A percentile compares a stretch with the other conserved stretches of the same genome.
phyloP scores from a whole-genome alignment of 2,329 filamentous ascomycete genomes.

The Microcera coccophila region DNA sequence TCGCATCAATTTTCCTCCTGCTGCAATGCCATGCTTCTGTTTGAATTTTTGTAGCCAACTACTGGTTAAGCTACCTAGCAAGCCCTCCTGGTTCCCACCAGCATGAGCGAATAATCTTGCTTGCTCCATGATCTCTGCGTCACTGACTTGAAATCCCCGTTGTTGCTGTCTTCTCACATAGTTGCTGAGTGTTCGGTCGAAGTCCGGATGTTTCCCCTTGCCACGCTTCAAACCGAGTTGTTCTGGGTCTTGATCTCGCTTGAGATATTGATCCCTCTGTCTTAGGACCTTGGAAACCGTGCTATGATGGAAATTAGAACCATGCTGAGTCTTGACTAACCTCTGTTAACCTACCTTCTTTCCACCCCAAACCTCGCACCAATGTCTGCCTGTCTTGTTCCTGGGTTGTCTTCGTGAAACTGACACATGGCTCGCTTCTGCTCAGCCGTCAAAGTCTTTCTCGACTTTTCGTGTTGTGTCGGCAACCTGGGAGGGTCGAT shows the following conservation, averaged over 20 bases:
- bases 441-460: slow-evolving; percentile 85
- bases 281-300: slow-evolving; percentile 98
- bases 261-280: slow-evolving; percentile 91
- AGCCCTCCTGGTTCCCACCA: slow-evolving; percentile 63
- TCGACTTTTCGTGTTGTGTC: slow-evolving; percentile 54
- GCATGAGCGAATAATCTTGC: slow-evolving; percentile 76
- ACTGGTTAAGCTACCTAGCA: slow-evolving; percentile 66
- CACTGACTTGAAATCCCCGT: slow-evolving; percentile 68
- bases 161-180: slow-evolving; percentile 81
- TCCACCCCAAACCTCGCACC: slow-evolving; percentile 94
- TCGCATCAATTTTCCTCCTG: slow-evolving; percentile 47
- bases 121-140: slow-evolving; percentile 81
- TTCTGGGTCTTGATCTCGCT: slow-evolving; percentile 69
- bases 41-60: slow-evolving; percentile 96
- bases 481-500: slow-evolving; percentile 25
- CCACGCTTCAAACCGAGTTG: slow-evolving; percentile 68
- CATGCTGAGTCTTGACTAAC: slow-evolving; percentile 2
- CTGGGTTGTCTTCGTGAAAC: slow-evolving; percentile 86
- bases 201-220: slow-evolving; percentile 83
- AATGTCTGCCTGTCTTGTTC: slow-evolving; percentile 92
- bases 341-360: slow-evolving; percentile 68
- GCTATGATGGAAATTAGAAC: slow-evolving; percentile 48
- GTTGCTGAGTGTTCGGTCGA: slow-evolving; percentile 83
- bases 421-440: slow-evolving; percentile 91
- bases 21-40: slow-evolving; percentile 67